Evolutionary conservation across 306 rosid genomes (phyloP), one percentile per base, ranked within the genome.

Genomic region (Corylus americana): DNA sequence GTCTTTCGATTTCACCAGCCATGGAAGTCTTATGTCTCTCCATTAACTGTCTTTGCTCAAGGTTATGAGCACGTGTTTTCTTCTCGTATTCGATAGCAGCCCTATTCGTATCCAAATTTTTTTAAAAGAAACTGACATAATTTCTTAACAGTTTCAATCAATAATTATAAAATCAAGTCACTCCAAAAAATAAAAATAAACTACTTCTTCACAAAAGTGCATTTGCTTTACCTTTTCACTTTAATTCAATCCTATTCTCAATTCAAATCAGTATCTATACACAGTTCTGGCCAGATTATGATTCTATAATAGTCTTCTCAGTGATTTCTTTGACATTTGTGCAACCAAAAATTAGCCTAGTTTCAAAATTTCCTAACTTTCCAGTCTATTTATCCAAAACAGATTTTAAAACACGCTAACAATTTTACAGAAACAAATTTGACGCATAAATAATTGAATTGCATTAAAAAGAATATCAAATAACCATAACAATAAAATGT

Each of bases 31-130:
- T 86, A 67, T 82, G 79, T 80, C 85, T 90, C 73, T 89, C 98
- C 86, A 95, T 95, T 48, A 77, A 82, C 73, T 77, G 83, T 11
- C 84, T 81, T 61, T 92, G 89, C 85, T 87, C 90, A 54, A 86
- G 89, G 85, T 95, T 92, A 71, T 74, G 83, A 71, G 85, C 83
- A 44, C 86, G 79, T 14, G 91, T 91, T 80, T 86, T 86, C 91
- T 88, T 92, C 85, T 95, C 98, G 18, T 61, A 82, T 27, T 95
- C 97, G 82, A 95, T 86, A 70, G 98, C 97, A 84, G 81, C 89
- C 94, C 98, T 95, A 82, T 11, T 22, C 53, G 64, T 11, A 64
- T 27, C 61, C 70, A 58, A 44, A 45, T 13, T 22, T 42, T 37
- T 16, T 49, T 1, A 44, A 44, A 39, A n/a, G 18, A 42, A 8